Base-by-base conservation (phyloP, 768 basidiomycete genomes). In the Leccinum obscurum region DNA sequence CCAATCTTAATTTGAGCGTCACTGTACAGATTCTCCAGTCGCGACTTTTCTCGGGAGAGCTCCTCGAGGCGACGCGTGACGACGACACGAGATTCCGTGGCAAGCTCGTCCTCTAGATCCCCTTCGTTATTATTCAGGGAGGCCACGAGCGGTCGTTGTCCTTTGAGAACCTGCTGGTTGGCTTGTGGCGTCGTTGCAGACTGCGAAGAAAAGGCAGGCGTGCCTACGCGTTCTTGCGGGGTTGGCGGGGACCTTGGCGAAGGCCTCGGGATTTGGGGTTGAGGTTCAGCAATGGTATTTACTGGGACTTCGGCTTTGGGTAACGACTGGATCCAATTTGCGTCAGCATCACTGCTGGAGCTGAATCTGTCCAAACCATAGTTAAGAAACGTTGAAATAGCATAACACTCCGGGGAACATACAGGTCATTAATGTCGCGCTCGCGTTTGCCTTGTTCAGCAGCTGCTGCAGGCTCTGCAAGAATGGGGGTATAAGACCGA, bases 371-470 rank as follows among this genome's bases (percentile, higher is more conserved):
- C 5, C 73, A 62, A 60, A 39, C n/a, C 37, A 52, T 51, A 63
- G 63, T 41, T 55, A 7, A 44, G 4, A 30, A 8, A 30, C 28
- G 28, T 24, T 15, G 5, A 28, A 58, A 50, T 15, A 34, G 6
- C 44, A 52, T 20, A 9, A 28, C 34, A 28, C 0, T 11, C n/a
- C n/a, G 32, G 35, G 7, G 8, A 62, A 83, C 89, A 68, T 81
- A 90, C 89, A 91, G 73, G 74, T 88, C 86, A 64, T 78, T 80
- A 55, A 86, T 71, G 66, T 86, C 84, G 62, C 74, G 79, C 66
- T 71, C 67, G 55, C 49, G 65, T 58, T 80, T 82, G 57, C 77
- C 77, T 32, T 81, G 80, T 57, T 78, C 81, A 37, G 61, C 55
- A 13, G 65, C 62, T 35, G 61, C 66, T 55, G 67, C 57, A 15